Base-by-base conservation (phyloP, 2,329 filamentous ascomycete genomes). In the Macrophomina tecta region DNA sequence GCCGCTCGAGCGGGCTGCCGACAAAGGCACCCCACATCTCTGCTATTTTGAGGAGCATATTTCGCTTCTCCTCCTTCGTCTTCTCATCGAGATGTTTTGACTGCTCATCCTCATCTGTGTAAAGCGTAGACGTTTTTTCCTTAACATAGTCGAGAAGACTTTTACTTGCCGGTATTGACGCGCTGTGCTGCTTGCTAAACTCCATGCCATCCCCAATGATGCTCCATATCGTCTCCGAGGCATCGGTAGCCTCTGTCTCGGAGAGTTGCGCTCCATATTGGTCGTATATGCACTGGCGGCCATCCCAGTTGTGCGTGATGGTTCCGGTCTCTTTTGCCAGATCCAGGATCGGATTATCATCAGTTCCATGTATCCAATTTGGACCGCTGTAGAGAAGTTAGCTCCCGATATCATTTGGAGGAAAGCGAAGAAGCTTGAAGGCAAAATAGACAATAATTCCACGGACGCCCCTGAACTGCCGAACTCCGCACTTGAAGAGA, bases 351-450 rank as follows among this genome's bases (percentile, higher is more conserved):
- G 90, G 89, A 72, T 93, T 93, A 69, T 89, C 83, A 0, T 86
- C 81, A 5, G 89, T 91, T 40, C 91, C 90, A 68, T 93, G 90
- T 62, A 93, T 91, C 90, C 90, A 93, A 72, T 93, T 93, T n/a
- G 90, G 89, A 0, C 91, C 91, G 38, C 86, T 88, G 61, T 12
- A 12, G 11, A 49, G 28, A 18, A 8, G 38, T 70, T 67, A 51
- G 52, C 64, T 51, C 40, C 55, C 8, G 48, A 38, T 23, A 18
- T 28, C 7, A 16, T 6, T 8, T 16, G 5, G 14, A 30, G n/a
- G 42, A 36, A 8, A n/a, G 23, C 7, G 34, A 38, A 18, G 7
- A 38, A 42, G 16, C 11, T 30, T 30, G 8, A 5, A 11, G 12
- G 23, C 5, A 38, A 8, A 4, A 28, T 5, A 9, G 38, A n/a